These are phyloP conservation scores for Emericellopsis terricola DNA, from an alignment of 495 filamentous ascomycete species.

Conservation along the genomic window DNA sequence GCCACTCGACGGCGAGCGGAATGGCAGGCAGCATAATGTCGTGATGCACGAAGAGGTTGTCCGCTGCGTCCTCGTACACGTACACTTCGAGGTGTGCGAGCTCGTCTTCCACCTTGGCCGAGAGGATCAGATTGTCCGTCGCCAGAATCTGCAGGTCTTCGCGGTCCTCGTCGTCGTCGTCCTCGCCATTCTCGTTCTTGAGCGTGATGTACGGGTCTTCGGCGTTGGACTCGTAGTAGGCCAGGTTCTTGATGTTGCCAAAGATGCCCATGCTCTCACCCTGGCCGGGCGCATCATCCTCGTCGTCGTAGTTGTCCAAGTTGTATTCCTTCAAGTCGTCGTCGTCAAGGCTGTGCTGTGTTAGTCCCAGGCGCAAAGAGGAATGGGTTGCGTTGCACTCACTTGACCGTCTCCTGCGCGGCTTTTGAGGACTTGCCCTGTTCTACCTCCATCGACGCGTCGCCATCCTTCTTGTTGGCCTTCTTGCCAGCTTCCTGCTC, in stretches of 20 bases:
- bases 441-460: constrained; percentile 6
- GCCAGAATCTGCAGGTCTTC: constrained; percentile 88
- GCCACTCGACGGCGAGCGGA: constrained; percentile 88
- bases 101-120: constrained; percentile 90
- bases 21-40: constrained; percentile 98
- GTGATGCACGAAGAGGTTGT: constrained; percentile 97
- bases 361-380: background rate
- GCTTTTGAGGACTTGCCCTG: constrained; percentile 8
- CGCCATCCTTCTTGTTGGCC: constrained; percentile 19
- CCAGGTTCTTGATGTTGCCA: constrained; percentile 79
- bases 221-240: constrained; percentile 82
- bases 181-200: constrained; percentile 45
- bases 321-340: constrained; percentile 91
- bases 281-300: constrained; percentile 33
- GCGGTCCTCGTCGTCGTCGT: constrained; percentile 71
- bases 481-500: constrained; percentile 7
- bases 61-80: constrained; percentile 84
- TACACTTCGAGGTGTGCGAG: constrained; percentile 93
- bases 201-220: constrained; percentile 94
- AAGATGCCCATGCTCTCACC: constrained; percentile 74
- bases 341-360: constrained; percentile 31
- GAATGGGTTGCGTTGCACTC: constrained; percentile 6
- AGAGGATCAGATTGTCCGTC: constrained; percentile 80
- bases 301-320: constrained; percentile 74
- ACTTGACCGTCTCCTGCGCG: constrained; percentile 19